Evolutionary conservation across 352 stramenopile species (phyloP).

Genomic region (Phytophthora europaea): DNA sequence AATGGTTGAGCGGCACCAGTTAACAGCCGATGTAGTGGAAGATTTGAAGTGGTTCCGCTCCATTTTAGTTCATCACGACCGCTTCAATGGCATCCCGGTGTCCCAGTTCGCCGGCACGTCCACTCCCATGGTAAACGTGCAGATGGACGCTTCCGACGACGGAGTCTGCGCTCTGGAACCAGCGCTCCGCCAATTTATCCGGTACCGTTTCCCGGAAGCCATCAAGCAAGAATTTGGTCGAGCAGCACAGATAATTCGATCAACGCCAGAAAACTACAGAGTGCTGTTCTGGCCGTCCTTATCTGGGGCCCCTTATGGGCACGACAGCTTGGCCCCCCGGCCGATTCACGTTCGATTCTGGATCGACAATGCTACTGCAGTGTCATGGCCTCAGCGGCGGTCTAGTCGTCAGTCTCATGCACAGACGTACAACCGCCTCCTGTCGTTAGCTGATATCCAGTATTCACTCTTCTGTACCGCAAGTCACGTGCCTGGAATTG

Average conservation of each 20-base stretch:
- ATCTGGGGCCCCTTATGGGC: conserved; percentile 4
- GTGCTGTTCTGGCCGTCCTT: background rate
- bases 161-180: conserved; percentile 1
- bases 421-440: conserved; percentile 8
- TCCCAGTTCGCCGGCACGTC: background rate
- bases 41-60: background rate
- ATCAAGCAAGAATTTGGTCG: background rate
- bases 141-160: conserved; percentile 6
- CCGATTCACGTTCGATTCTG: background rate
- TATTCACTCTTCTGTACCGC: background rate
- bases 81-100: background rate
- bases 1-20: too few relatives aligned
- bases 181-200: conserved; percentile 5
- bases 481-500: background rate
- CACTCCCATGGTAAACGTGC: background rate
- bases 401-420: background rate
- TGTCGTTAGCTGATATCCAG: conserved; percentile 8
- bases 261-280: background rate
- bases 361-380: conserved; percentile 11
- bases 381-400: conserved; percentile 5
- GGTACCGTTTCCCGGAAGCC: background rate
- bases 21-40: background rate
- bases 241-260: background rate
- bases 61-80: background rate
- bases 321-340: too few relatives aligned